Conservation (phyloP, 164 flowering plant genomes). For the Buxus sempervirens region DNA sequence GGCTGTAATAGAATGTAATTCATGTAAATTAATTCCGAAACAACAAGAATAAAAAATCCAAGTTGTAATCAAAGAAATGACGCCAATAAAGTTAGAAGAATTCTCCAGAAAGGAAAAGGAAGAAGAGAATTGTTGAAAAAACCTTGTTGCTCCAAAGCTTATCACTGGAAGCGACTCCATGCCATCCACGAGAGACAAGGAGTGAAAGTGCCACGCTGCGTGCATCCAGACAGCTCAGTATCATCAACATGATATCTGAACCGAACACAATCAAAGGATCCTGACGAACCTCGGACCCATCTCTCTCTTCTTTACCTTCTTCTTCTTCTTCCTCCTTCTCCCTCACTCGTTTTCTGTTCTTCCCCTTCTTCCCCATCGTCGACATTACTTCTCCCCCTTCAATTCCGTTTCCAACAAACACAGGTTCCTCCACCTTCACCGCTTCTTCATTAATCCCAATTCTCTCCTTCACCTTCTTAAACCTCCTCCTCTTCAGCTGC, state of each 20-base stretch:
- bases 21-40: no score
- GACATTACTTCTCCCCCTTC: conserved; percentile 5
- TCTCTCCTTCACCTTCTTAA: no score
- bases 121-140: not conserved
- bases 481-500: not conserved
- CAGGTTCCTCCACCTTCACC: not conserved
- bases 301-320: conserved; percentile 5
- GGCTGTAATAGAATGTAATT: no score
- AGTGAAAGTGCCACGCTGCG: conserved; percentile 72
- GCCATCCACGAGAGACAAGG: conserved; percentile 68
- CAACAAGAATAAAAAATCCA: no score
- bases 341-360: conserved; percentile 6
- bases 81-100: no score
- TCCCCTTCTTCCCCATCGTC: conserved; percentile 8
- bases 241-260: conserved; percentile 50
- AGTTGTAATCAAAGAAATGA: no score
- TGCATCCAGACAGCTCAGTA: conserved; percentile 59
- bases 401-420: not conserved
- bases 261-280: conserved; percentile 67
- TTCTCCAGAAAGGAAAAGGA: not conserved
- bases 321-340: conserved; percentile 9
- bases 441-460: no score
- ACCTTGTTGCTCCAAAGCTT: conserved; percentile 63
- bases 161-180: conserved; percentile 58
- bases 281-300: conserved; percentile 7